Evolutionary conservation across 2,329 filamentous ascomycete species (phyloP).

Genomic region (Colletotrichum acutatum): DNA sequence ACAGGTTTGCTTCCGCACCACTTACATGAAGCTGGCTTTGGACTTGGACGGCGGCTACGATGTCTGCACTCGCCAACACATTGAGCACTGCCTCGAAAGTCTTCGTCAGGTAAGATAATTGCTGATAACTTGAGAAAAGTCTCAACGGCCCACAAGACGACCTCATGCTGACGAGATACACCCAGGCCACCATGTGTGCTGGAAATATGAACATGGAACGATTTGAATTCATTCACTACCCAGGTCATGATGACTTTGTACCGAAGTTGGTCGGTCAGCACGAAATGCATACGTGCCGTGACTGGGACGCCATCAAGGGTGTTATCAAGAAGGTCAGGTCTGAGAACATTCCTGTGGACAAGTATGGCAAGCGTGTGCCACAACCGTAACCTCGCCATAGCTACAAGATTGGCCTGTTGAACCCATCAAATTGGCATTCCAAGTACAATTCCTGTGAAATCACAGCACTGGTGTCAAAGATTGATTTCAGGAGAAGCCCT

Average conservation of each 20-base stretch:
- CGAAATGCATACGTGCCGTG: constrained; percentile 1
- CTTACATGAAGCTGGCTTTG: constrained; percentile 6
- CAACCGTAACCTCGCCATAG: background rate
- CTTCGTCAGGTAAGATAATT: background rate
- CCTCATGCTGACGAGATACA: background rate
- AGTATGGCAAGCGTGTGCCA: background rate
- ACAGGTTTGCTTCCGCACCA: constrained; percentile 3
- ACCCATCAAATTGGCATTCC: no score
- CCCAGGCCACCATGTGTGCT: background rate
- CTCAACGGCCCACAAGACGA: background rate
- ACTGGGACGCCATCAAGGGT: constrained; percentile 5
- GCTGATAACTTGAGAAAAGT: background rate
- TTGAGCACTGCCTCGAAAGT: constrained; percentile 4
- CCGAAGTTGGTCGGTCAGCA: constrained; percentile 1
- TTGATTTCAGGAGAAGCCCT: no score
- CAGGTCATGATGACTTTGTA: background rate
- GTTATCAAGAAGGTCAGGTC: background rate
- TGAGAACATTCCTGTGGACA: constrained; percentile 9
- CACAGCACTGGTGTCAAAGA: no score
- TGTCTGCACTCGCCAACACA: background rate
- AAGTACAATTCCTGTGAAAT: no score
- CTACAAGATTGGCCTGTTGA: background rate
- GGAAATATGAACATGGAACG: constrained; percentile 6
- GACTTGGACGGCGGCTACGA: constrained; percentile 11
- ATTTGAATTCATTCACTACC: constrained; percentile 5